These are phyloP conservation scores for Fusarium bactridioides DNA, from an alignment of 2,329 filamentous ascomycete genomes.

Conservation along the genomic window DNA sequence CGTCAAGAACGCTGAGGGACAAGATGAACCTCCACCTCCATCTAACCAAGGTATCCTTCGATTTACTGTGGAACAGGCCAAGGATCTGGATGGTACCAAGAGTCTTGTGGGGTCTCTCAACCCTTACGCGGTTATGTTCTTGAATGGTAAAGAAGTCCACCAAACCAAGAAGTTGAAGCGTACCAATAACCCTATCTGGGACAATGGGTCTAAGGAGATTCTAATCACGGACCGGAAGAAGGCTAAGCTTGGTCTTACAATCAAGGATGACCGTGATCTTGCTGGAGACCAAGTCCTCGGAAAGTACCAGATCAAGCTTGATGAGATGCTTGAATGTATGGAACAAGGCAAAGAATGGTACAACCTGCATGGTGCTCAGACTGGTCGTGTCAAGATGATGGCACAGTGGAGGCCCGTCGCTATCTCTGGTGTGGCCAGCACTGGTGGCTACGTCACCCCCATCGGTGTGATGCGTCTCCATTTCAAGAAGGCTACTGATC, in stretches of 20 bases:
- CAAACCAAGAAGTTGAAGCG: slow-evolving; percentile 92
- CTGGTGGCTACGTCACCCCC: slow-evolving; percentile 89
- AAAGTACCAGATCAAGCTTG: slow-evolving; percentile 93
- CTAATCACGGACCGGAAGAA: slow-evolving; percentile 92
- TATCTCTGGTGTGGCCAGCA: slow-evolving; percentile 79
- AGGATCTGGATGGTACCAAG: slow-evolving; percentile 92
- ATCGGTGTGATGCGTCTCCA: slow-evolving; percentile 96
- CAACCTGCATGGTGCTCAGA: slow-evolving; percentile 80
- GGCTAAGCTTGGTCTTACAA: slow-evolving; percentile 87
- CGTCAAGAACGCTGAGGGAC: slow-evolving; percentile 77
- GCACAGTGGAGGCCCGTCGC: slow-evolving; percentile 96
- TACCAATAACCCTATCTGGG: slow-evolving; percentile 97
- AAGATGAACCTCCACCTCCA: slow-evolving; percentile 80
- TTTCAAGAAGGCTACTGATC: slow-evolving; percentile 80
- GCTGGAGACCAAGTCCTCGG: slow-evolving; percentile 84
- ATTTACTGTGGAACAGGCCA: slow-evolving; percentile 94
- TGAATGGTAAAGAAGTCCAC: slow-evolving; percentile 93
- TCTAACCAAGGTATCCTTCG: slow-evolving; percentile 92
- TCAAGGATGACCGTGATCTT: slow-evolving; percentile 95
- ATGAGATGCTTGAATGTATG: slow-evolving; percentile 91
- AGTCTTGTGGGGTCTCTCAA: slow-evolving; percentile 90
- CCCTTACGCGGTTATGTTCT: slow-evolving; percentile 85
- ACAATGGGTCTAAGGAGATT: slow-evolving; percentile 90
- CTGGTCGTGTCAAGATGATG: slow-evolving; percentile 87
- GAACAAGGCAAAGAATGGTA: slow-evolving; percentile 97